phyloP scores from a whole-genome alignment of 139 green algal genomes.

The Chlorella sp. region DNA sequence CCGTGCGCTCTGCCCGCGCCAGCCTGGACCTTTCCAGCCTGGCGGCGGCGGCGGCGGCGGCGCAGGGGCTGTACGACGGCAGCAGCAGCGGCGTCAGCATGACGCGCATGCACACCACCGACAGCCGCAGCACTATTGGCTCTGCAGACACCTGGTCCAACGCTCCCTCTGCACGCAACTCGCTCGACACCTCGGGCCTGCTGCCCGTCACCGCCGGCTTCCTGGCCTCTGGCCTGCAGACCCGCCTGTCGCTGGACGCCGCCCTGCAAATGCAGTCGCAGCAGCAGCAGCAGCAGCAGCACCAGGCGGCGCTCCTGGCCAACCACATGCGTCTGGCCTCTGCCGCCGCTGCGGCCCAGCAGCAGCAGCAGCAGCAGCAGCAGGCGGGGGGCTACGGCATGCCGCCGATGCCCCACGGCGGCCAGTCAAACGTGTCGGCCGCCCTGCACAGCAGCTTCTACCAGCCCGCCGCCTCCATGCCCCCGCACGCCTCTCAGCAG shows the following conservation, averaged over 20 bases:
- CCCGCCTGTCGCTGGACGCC: conserved; percentile 27
- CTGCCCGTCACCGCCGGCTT: conserved; percentile 5
- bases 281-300: conserved; percentile 8
- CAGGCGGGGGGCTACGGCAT: neutral
- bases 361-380: no score
- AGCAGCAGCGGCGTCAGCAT: neutral
- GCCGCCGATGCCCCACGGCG: neutral
- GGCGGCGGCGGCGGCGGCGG: conserved; percentile 1
- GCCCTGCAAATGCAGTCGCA: conserved; percentile 16
- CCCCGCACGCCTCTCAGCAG: neutral
- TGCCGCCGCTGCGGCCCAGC: neutral
- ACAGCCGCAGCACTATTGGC: conserved; percentile 26
- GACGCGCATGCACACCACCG: neutral
- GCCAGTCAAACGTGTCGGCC: neutral
- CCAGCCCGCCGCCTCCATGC: neutral
- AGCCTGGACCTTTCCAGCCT: conserved; percentile 1
- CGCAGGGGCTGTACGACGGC: neutral
- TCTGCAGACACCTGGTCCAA: conserved; percentile 15
- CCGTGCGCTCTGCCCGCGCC: conserved; percentile 3
- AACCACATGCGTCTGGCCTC: conserved; percentile 1
- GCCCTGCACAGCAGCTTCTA: conserved; percentile 44
- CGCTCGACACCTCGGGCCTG: neutral
- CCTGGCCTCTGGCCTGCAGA: conserved; percentile 2
- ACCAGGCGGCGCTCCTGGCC: conserved; percentile 18
- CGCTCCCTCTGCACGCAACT: conserved; percentile 13